Base-by-base conservation (phyloP, 495 filamentous ascomycete species). In the Talaromyces wortmannii region DNA sequence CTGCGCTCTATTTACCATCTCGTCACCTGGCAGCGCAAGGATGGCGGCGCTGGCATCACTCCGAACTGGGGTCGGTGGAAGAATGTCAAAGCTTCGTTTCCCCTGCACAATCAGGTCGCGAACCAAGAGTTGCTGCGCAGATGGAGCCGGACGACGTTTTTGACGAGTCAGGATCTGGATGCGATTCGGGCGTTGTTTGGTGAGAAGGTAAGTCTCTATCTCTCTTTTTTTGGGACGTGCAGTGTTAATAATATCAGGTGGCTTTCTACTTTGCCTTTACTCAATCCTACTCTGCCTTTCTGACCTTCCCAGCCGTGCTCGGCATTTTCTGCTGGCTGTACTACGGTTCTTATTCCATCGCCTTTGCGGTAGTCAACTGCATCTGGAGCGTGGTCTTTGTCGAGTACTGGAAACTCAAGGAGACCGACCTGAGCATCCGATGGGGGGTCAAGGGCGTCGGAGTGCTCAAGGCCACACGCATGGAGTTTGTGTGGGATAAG, bases 191-290 rank as follows among this genome's bases (percentile, higher is more conserved):
- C 95, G 58, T 73, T 85, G 32, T 89, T 95, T 62, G 94, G 94
- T 36, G 94, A 97, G 72, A 91, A 88, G 78, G 90, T 84, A 59
- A 44, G 58, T 33, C 8, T 42, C 40, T 57, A 43, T 8, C 30
- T 46, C 29, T 31, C 13, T 4, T 13, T 32, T 56, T 52, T 33
- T 42, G 30, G 46, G 2, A 23, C 8, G 2, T 40, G 36, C 36
- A 10, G 36, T 13, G 8, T 40, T 40, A 13, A 40, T 5, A 40
- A 1, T 5, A 48, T 10, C 51, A 84, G 79, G 78, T 97, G 49
- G 94, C 90, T 18, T 97, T 90, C 65, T 98, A 98, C 70, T 97
- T 95, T 65, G 91, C 92, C 4, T 98, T 98, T 70, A 79, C 94
- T 43, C 89, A 95, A 66, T 86, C 86, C 7, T 98, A 98, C 67